Evolutionary conservation across 495 filamentous ascomycete genomes (phyloP).

Genomic region (Glonium stellatum): DNA sequence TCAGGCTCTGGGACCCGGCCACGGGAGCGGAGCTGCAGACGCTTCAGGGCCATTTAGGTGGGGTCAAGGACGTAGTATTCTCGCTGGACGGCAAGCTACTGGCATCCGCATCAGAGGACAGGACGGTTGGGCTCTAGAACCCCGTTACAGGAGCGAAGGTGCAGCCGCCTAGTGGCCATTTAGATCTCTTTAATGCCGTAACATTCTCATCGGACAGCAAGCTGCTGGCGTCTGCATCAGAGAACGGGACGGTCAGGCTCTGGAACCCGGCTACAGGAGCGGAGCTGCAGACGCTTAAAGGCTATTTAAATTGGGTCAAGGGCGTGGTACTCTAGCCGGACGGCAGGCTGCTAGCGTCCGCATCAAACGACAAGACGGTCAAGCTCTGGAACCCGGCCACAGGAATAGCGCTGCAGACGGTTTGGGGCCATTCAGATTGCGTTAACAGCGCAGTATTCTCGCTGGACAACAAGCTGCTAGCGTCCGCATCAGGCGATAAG

Average conservation of each 20-base stretch:
- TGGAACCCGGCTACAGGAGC: not conserved
- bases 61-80: constrained; percentile 8
- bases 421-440: not conserved
- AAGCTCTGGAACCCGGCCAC: not conserved
- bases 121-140: constrained; percentile 82
- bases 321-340: constrained; percentile 5
- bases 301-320: not conserved
- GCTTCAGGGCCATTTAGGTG: not conserved
- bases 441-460: too few relatives aligned
- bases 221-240: not conserved
- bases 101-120: constrained; percentile 48
- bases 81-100: constrained; percentile 20
- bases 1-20: not conserved
- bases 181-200: constrained; percentile 62
- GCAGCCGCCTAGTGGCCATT: constrained; percentile 77
- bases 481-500: not conserved
- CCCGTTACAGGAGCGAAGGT: constrained; percentile 67
- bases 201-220: not conserved
- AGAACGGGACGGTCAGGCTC: not conserved
- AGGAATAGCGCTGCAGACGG: not conserved
- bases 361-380: constrained; percentile 1
- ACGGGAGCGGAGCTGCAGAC: not conserved
- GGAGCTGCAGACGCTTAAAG: not conserved
- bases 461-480: too few relatives aligned
- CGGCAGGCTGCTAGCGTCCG: constrained; percentile 5